These are phyloP conservation scores for Austroboletus sp. DNA, from an alignment of 1,284 basidiomycete species.

Conservation along the genomic window DNA sequence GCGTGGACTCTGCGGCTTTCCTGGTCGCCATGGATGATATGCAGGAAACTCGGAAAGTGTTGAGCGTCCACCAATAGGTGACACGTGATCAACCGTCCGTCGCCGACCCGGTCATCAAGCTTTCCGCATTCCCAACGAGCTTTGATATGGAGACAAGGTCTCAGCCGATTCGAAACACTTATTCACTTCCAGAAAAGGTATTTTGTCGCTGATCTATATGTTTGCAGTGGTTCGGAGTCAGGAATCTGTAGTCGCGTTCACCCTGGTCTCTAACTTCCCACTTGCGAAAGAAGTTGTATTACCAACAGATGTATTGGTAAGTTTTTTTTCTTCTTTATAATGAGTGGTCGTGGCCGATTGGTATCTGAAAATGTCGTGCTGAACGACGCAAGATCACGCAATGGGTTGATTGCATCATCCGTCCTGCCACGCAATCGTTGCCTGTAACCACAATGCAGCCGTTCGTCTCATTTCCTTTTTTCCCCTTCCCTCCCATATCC, in stretches of 20 bases:
- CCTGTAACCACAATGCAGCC: neutral
- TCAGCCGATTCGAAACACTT: neutral
- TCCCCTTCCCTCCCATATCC: neutral
- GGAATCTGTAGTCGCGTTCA: neutral
- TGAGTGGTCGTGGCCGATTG: neutral
- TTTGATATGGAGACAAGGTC: neutral
- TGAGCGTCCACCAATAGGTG: neutral
- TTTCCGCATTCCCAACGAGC: too few species aligned
- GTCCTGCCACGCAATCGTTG: slow-evolving; percentile 5
- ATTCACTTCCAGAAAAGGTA: neutral
- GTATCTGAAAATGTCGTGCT: slow-evolving; percentile 11
- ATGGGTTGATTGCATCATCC: slow-evolving; percentile 20
- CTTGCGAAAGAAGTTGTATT: neutral
- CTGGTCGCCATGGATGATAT: slow-evolving; percentile 53
- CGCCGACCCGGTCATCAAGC: too few species aligned
- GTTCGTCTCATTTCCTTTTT: neutral
- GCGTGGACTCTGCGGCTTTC: slow-evolving; percentile 74
- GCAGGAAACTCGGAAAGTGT: slow-evolving; percentile 2
- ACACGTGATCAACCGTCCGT: slow-evolving; percentile 16
- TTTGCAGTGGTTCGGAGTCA: neutral
- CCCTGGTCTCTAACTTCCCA: neutral
- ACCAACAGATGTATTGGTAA: neutral
- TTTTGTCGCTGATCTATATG: neutral
- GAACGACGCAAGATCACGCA: slow-evolving; percentile 32
- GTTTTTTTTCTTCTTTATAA: neutral